A percentile compares a stretch with the other conserved stretches of the same genome.
These are phyloP conservation scores for Drechslerella dactyloides DNA, from an alignment of 2,329 filamentous ascomycete species.

Conservation along the genomic window DNA sequence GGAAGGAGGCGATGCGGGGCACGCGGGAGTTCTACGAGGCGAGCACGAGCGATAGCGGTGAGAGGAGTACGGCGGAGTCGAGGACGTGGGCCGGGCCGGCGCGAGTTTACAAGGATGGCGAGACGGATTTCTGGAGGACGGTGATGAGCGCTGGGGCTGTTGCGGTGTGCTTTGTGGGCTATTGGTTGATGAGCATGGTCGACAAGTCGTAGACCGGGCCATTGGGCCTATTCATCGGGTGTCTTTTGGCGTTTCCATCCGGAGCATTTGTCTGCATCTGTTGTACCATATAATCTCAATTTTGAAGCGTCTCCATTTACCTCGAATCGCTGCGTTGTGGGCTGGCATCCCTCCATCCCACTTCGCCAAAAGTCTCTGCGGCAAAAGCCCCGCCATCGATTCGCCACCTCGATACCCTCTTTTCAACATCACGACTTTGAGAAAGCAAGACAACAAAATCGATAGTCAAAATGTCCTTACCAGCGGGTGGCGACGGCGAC, in stretches of 20 bases:
- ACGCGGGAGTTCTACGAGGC: constrained; percentile 56
- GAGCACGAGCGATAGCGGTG: constrained; percentile 58
- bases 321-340: no score
- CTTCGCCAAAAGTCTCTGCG: no score
- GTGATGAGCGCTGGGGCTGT: constrained; percentile 68
- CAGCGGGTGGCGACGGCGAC: constrained; percentile 16
- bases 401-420: no score
- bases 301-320: no score
- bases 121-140: constrained; percentile 62
- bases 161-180: constrained; percentile 65
- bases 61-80: constrained; percentile 51
- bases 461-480: constrained; percentile 5
- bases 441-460: neutral
- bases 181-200: constrained; percentile 42
- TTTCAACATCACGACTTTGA: neutral
- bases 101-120: constrained; percentile 52
- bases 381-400: no score
- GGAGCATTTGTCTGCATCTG: neutral
- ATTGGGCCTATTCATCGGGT: neutral
- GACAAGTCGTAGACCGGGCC: constrained; percentile 25
- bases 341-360: no score
- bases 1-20: constrained; percentile 60
- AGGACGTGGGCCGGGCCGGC: constrained; percentile 52
- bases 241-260: neutral
- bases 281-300: neutral